Evolutionary conservation across 306 rosid species (phyloP).

Genomic region (Vachellia collinsii): DNA sequence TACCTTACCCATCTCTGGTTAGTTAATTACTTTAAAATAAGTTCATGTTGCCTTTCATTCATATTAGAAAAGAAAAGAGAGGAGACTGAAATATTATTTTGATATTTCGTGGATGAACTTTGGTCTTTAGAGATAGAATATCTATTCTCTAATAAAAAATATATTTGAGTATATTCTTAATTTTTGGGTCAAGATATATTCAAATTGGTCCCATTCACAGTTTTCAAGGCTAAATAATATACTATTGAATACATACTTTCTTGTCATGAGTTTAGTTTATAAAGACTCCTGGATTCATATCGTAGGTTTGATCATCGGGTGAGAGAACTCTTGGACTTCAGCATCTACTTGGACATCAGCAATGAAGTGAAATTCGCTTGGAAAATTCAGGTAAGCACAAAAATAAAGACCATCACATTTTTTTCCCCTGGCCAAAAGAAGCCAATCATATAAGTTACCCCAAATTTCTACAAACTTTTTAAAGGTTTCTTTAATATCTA

Average conservation of each 20-base stretch:
- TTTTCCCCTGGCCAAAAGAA: too few species aligned
- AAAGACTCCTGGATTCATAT: not conserved
- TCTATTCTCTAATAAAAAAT: not conserved
- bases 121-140: not conserved
- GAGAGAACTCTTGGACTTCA: conserved; percentile 93
- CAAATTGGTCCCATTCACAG: not conserved
- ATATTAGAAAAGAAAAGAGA: not conserved
- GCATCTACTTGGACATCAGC: conserved; percentile 98
- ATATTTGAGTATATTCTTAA: not conserved
- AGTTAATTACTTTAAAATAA: conserved; percentile 27
- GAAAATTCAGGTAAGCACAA: conserved; percentile 85
- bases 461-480: not conserved
- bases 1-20: conserved; percentile 47
- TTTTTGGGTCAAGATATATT: not conserved
- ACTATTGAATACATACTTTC: not conserved
- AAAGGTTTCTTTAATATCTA: not conserved
- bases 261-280: not conserved
- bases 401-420: not conserved
- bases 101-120: not conserved
- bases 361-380: conserved; percentile 98
- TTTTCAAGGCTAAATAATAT: not conserved
- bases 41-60: not conserved
- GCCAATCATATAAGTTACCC: not conserved
- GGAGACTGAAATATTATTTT: not conserved
- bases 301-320: conserved; percentile 87